Conservation (phyloP, 2,329 filamentous ascomycete species). For the Teratosphaeria zuluensis region DNA sequence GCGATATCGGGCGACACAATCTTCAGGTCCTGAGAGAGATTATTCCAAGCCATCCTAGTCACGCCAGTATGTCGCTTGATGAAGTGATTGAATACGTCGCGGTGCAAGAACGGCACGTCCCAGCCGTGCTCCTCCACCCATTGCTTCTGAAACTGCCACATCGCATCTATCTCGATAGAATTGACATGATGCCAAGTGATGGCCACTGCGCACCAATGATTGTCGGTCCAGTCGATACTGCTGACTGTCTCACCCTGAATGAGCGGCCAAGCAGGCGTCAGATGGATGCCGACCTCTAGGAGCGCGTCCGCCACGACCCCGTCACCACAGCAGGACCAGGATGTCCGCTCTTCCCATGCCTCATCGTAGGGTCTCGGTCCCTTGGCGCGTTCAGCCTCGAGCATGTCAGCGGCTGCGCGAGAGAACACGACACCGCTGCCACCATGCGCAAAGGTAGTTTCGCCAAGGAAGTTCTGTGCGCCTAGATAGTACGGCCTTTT, state of each 20-base stretch:
- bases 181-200: constrained; percentile 30
- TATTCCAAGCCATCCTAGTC: constrained; percentile 26
- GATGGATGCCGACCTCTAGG: constrained; percentile 34
- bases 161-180: constrained; percentile 16
- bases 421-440: constrained; percentile 38
- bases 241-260: constrained; percentile 36
- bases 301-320: constrained; percentile 43
- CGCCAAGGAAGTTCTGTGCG: constrained; percentile 30
- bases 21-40: constrained; percentile 21
- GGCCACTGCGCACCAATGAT: constrained; percentile 36
- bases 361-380: constrained; percentile 27
- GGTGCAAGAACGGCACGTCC: constrained; percentile 23
- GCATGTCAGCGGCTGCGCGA: constrained; percentile 28
- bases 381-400: constrained; percentile 29
- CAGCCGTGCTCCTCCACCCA: constrained; percentile 24
- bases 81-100: constrained; percentile 26
- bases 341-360: constrained; percentile 34
- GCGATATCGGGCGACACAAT: constrained; percentile 14
- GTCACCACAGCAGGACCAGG: constrained; percentile 46
- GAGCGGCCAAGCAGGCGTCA: constrained; percentile 36
- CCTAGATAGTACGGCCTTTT: constrained; percentile 40
- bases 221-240: constrained; percentile 32
- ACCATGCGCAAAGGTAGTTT: constrained; percentile 32
- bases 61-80: constrained; percentile 21
- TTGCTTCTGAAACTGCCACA: constrained; percentile 24